Conservation (phyloP, 352 stramenopile genomes). For the Discostella stelligera region DNA sequence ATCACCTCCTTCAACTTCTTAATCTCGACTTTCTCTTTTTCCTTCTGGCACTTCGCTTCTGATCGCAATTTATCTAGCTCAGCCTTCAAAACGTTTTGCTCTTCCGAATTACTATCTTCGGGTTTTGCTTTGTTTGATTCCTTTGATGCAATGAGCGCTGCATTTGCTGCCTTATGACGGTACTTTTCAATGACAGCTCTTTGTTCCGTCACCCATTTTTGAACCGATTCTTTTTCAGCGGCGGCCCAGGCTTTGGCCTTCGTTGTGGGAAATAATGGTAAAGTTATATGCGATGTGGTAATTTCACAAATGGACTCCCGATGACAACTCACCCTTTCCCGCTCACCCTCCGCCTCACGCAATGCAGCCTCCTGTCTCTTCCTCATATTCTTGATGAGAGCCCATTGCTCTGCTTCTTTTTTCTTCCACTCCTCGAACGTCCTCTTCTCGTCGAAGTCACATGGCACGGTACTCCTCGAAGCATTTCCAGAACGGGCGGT, state of each 20-base stretch:
- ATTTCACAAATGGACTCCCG: not conserved
- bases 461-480: not conserved
- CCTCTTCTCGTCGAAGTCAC: conserved; percentile 13
- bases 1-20: conserved; percentile 50
- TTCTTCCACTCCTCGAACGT: conserved; percentile 45
- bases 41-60: conserved; percentile 28
- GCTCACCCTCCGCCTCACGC: conserved; percentile 50
- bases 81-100: conserved; percentile 20
- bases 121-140: conserved; percentile 30
- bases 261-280: not conserved
- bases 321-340: conserved; percentile 38
- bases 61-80: conserved; percentile 43
- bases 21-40: conserved; percentile 29
- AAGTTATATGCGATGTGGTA: not conserved
- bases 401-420: conserved; percentile 49
- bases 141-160: conserved; percentile 45
- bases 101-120: conserved; percentile 4
- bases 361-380: conserved; percentile 49
- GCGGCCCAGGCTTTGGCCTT: conserved; percentile 64
- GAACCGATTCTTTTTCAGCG: conserved; percentile 62
- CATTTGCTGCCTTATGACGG: conserved; percentile 54
- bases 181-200: conserved; percentile 61
- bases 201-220: conserved; percentile 72
- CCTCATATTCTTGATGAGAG: conserved; percentile 58
- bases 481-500: not conserved